Percentiles rank a stretch among this genome's conserved stretches.
Conservation (phyloP, 345 rosid genomes). For the Corymbia maculata region DNA sequence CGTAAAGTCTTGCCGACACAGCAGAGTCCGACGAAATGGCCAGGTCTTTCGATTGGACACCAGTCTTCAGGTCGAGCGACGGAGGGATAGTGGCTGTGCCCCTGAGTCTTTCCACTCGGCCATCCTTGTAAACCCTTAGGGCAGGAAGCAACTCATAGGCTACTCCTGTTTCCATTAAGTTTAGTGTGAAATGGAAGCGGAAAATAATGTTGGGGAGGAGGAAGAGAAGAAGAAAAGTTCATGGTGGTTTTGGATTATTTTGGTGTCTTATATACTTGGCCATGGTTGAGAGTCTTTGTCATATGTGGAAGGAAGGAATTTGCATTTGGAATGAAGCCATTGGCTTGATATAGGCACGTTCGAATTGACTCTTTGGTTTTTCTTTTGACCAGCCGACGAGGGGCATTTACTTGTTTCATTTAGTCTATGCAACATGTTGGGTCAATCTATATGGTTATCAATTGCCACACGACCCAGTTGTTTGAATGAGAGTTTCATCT, state of each 20-base stretch:
- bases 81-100: slow-evolving; percentile 13
- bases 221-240: neutral
- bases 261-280: neutral
- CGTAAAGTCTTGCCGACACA: slow-evolving; percentile 14
- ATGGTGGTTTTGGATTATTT: neutral
- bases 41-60: slow-evolving; percentile 24
- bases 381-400: neutral
- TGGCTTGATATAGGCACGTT: neutral
- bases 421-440: neutral
- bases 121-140: slow-evolving; percentile 18
- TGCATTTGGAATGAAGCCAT: neutral
- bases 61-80: neutral
- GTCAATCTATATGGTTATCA: neutral
- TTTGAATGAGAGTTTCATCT: neutral
- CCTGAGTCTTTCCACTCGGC: slow-evolving; percentile 19
- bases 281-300: neutral
- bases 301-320: neutral
- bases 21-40: neutral
- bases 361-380: neutral
- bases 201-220: neutral
- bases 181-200: neutral
- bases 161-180: neutral
- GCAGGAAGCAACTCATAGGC: slow-evolving; percentile 5
- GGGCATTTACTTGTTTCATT: neutral
- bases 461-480: neutral